These are phyloP conservation scores for Nemania diffusa DNA, from an alignment of 2,329 filamentous ascomycete genomes.

Conservation along the genomic window DNA sequence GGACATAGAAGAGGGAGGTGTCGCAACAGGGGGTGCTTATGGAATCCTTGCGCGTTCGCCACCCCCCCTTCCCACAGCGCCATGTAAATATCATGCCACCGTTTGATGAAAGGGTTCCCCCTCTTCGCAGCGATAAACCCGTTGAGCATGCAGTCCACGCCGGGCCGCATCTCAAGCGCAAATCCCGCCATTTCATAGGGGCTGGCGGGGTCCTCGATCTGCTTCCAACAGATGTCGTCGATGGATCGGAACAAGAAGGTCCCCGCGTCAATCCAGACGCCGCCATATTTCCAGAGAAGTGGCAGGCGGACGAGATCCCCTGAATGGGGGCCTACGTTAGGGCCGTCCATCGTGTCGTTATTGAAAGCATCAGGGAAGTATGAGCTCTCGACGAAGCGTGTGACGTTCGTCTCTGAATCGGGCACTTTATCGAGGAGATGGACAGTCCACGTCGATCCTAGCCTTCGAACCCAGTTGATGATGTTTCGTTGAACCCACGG, in stretches of 20 bases:
- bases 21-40: slow-evolving; percentile 48
- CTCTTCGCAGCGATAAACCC: slow-evolving; percentile 57
- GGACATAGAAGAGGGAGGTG: slow-evolving; percentile 45
- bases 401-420: slow-evolving; percentile 51
- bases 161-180: slow-evolving; percentile 44
- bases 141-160: slow-evolving; percentile 50
- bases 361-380: slow-evolving; percentile 56
- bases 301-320: slow-evolving; percentile 60
- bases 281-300: slow-evolving; percentile 54
- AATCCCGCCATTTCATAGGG: slow-evolving; percentile 51
- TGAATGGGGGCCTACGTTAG: slow-evolving; percentile 55
- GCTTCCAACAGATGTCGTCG: slow-evolving; percentile 56
- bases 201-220: slow-evolving; percentile 50
- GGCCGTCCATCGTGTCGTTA: slow-evolving; percentile 56
- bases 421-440: slow-evolving; percentile 53
- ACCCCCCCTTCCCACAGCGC: slow-evolving; percentile 51
- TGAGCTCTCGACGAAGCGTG: slow-evolving; percentile 50
- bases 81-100: slow-evolving; percentile 54
- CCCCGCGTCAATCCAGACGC: slow-evolving; percentile 57
- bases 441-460: slow-evolving; percentile 53
- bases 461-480: slow-evolving; percentile 53
- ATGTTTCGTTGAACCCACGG: slow-evolving; percentile 52
- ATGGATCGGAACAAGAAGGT: slow-evolving; percentile 55
- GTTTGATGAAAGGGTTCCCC: slow-evolving; percentile 56
- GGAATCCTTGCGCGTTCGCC: slow-evolving; percentile 48